phyloP scores from a whole-genome alignment of 1,139 yeast genomes.

The Geotrichum candidum region DNA sequence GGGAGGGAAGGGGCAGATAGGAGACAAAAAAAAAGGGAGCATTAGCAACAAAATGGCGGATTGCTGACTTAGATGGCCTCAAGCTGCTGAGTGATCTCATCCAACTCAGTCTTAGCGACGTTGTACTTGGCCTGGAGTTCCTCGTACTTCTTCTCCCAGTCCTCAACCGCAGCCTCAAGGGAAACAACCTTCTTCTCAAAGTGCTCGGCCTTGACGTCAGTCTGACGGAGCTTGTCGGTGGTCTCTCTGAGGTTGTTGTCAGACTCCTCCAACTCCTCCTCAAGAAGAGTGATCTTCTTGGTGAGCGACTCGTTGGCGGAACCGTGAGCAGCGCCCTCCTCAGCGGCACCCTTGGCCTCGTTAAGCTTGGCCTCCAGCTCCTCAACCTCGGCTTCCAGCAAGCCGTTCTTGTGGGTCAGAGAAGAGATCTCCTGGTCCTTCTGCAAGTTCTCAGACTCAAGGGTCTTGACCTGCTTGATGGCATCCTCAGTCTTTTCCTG shows the following conservation, averaged over 20 bases:
- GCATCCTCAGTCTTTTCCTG: constrained; percentile 94
- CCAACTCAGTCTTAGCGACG: constrained; percentile 83
- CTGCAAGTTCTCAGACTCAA: constrained; percentile 85
- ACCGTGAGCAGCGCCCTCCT: constrained; percentile 85
- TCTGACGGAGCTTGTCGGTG: constrained; percentile 88
- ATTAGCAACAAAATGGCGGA: neutral
- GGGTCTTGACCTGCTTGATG: constrained; percentile 69
- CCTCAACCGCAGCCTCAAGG: constrained; percentile 87
- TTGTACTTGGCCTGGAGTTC: constrained; percentile 77
- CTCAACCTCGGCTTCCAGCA: constrained; percentile 86
- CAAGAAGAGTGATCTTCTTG: constrained; percentile 87
- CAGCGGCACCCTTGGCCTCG: constrained; percentile 84
- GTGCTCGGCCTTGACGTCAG: constrained; percentile 95
- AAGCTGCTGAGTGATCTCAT: constrained; percentile 88
- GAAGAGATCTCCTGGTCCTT: constrained; percentile 95
- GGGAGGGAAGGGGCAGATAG: neutral
- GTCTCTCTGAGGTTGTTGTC: constrained; percentile 91
- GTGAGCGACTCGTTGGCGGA: constrained; percentile 85
- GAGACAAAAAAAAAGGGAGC: neutral
- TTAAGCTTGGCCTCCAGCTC: constrained; percentile 74
- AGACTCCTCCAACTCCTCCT: constrained; percentile 88
- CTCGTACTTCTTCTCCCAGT: constrained; percentile 86
- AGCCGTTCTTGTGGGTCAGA: constrained; percentile 84
- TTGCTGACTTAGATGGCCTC: constrained; percentile 50
- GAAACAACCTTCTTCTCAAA: constrained; percentile 92